Percentiles rank a stretch among this genome's conserved stretches.
phyloP scores from a whole-genome alignment of 1,284 basidiomycete genomes.

The Meira miltonrushii region DNA sequence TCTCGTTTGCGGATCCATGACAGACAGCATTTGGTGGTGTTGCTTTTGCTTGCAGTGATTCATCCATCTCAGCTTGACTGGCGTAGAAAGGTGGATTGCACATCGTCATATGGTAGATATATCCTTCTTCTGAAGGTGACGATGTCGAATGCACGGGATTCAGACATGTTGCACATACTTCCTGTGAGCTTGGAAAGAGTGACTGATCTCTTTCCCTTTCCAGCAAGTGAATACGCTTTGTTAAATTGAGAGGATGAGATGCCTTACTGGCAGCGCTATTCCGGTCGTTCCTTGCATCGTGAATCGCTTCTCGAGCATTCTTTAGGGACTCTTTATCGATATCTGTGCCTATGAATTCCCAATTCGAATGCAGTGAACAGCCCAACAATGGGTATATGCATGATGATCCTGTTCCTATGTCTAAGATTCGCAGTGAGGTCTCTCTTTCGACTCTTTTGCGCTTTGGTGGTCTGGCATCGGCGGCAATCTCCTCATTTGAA shows the following conservation, averaged over 20 bases:
- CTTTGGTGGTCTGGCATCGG: background rate
- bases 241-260: too few species aligned
- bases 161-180: too few species aligned
- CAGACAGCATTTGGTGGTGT: conserved; percentile 55
- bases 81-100: conserved; percentile 94
- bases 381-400: conserved; percentile 79
- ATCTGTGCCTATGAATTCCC: conserved; percentile 34
- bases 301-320: conserved; percentile 57
- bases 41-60: conserved; percentile 17
- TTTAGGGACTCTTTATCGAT: conserved; percentile 31
- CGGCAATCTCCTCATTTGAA: background rate
- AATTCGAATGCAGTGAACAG: conserved; percentile 43
- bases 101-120: conserved; percentile 61
- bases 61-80: conserved; percentile 64
- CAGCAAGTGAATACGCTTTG: conserved; percentile 58
- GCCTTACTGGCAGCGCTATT: conserved; percentile 44
- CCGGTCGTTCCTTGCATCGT: conserved; percentile 60
- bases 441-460: conserved; percentile 1
- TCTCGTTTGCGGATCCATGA: conserved; percentile 75
- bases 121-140: background rate
- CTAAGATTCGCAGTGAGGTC: conserved; percentile 10
- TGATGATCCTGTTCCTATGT: conserved; percentile 81
- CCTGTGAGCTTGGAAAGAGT: too few species aligned
- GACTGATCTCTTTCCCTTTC: conserved; percentile 48
- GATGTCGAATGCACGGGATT: conserved; percentile 27